Conservation (phyloP, 768 basidiomycete genomes). For the Tricholoma saponaceum region DNA sequence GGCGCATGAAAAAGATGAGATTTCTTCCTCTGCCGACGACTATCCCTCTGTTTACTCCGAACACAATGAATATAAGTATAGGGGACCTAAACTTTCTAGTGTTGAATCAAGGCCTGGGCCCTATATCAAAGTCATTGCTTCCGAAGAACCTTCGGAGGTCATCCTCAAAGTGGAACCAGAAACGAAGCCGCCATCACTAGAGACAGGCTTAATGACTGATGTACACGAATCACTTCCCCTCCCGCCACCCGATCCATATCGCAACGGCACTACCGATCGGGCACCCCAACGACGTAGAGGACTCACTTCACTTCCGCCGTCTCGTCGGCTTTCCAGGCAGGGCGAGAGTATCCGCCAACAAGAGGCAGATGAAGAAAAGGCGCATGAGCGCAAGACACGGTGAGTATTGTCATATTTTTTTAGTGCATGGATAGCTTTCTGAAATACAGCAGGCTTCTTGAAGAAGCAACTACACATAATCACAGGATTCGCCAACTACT, state of each 20-base stretch:
- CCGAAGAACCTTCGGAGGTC: constrained; percentile 6
- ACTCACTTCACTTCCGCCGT: constrained; percentile 22
- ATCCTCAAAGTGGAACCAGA: constrained; percentile 1
- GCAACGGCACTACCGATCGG: constrained; percentile 33
- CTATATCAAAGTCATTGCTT: constrained; percentile 7
- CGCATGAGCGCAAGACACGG: constrained; percentile 58
- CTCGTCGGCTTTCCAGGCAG: constrained; percentile 18
- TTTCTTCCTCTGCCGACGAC: background rate
- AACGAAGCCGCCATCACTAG: constrained; percentile 7
- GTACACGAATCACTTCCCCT: background rate
- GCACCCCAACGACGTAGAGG: constrained; percentile 23
- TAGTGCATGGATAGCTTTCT: background rate
- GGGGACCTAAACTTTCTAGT: background rate
- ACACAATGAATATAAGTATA: background rate
- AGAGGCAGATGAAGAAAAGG: constrained; percentile 43
- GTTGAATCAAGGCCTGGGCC: background rate
- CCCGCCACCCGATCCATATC: constrained; percentile 18
- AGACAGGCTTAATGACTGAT: background rate
- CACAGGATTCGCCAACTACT: constrained; percentile 64
- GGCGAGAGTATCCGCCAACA: constrained; percentile 29
- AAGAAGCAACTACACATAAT: constrained; percentile 58
- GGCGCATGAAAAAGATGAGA: background rate
- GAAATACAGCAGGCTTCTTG: constrained; percentile 45
- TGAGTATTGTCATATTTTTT: constrained; percentile 25
- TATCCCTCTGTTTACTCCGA: constrained; percentile 7